A percentile compares a stretch with the other conserved stretches of the same genome.
These are phyloP conservation scores for Selaginella tamariscina DNA, from an alignment of 75 land plant species.

Conservation along the genomic window DNA sequence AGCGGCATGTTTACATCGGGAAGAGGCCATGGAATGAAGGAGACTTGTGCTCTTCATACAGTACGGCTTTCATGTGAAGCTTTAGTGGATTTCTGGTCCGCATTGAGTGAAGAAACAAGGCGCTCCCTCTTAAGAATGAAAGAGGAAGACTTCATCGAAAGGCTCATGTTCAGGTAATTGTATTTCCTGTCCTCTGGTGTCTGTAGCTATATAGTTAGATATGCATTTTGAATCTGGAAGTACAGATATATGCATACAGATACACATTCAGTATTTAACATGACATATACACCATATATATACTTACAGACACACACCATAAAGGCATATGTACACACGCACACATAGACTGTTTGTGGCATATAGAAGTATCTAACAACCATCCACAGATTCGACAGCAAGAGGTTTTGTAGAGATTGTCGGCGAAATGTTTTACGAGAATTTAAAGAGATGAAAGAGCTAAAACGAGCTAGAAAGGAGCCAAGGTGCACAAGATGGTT, in stretches of 20 bases:
- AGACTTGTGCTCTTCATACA: constrained; percentile 97
- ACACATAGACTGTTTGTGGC: too few species aligned
- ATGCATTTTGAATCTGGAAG: too few species aligned
- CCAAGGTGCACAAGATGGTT: constrained; percentile 89
- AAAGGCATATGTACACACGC: too few species aligned
- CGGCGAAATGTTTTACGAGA: constrained; percentile 94
- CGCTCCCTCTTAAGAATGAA: constrained; percentile 77
- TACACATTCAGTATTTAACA: too few species aligned
- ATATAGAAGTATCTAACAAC: too few species aligned
- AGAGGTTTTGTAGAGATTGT: constrained; percentile 96
- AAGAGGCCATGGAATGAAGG: constrained; percentile 85
- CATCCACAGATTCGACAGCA: constrained; percentile 34
- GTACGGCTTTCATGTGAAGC: constrained; percentile 96
- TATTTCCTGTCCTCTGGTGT: neutral
- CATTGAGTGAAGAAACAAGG: constrained; percentile 88
- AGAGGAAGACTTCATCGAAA: constrained; percentile 97
- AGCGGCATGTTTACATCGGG: constrained; percentile 37
- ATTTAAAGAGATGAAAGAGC: constrained; percentile 91
- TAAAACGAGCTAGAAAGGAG: constrained; percentile 81
- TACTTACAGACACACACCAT: too few species aligned
- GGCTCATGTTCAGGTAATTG: constrained; percentile 87
- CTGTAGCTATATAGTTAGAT: too few species aligned
- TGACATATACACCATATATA: too few species aligned
- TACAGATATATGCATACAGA: too few species aligned
- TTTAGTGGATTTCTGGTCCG: constrained; percentile 96